Evolutionary conservation across 176 grass and related monocot species (phyloP), one percentile per base, ranked within the genome.

Genomic region (Poa pratensis): DNA sequence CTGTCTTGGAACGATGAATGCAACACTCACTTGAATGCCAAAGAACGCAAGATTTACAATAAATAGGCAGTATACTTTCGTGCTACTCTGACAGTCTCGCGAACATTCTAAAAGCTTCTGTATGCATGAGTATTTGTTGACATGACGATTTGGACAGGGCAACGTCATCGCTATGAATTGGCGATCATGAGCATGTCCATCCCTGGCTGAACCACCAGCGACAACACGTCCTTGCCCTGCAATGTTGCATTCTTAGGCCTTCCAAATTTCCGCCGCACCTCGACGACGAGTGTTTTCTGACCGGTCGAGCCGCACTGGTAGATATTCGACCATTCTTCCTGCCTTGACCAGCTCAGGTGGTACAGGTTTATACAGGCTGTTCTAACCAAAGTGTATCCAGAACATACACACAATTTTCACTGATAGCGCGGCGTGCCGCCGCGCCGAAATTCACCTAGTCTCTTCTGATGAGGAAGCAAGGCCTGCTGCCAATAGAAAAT

Each of bases 101-200:
- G 2, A 75, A 52, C 19, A 4, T 77, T 77, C 32, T 37, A 22
- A 19, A 77, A 39, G 75, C 49, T 76, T 34, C 23, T 35, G 19
- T 24, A 17, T 11, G 48, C 27, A 30, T 32, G 48, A 45, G 42
- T 39, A 71, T 45, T 8, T 45, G 60, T 14, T 12, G 18, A 12
- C 39, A 1, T 15, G 20, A 9, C 0, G 37, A 71, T 45, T 23
- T 0, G 0, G 39, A 1, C 10, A 22, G 30, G 30, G 6, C 19
- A 18, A 19, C 6, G 3, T 78, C 52, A 83, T 86, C 82, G 84
- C 82, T 86, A 85, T 0, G 86, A 88, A 23, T 93, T 88, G 59
- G 85, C 64, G 85, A 93, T 90, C 85, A 93, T 90, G 66, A 93
- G 65, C 73, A 90, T 83, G 28, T 93, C 91, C 85, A 93, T 90